Conservation (phyloP, 805 yeast species). For the Kazachstania martiniae region DNA sequence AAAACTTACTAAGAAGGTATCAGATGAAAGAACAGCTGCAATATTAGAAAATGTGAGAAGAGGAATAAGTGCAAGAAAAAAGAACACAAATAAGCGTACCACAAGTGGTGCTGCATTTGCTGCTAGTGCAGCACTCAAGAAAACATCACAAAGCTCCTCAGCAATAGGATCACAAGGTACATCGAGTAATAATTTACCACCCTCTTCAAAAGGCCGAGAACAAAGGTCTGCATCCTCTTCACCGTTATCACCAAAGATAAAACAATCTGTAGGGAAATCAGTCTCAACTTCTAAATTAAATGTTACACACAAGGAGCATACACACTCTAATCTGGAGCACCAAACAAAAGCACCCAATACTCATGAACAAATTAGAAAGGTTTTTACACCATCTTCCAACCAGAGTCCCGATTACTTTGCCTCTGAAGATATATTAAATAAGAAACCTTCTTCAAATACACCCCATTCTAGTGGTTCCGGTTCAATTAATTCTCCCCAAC, state of each 20-base stretch:
- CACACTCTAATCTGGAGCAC: no score
- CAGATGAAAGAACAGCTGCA: conserved; percentile 25
- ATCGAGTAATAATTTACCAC: not conserved
- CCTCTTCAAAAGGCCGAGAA: not conserved
- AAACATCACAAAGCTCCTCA: conserved; percentile 7
- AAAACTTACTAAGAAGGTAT: conserved; percentile 5
- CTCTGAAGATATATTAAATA: no score
- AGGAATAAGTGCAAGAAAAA: conserved; percentile 14
- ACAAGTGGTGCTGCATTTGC: conserved; percentile 16
- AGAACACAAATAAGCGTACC: conserved; percentile 6
- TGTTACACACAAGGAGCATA: no score
- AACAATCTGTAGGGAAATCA: no score
- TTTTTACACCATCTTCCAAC: no score
- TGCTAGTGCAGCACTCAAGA: conserved; percentile 15
- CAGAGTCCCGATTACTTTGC: no score
- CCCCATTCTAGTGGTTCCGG: not conserved
- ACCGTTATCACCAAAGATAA: not conserved
- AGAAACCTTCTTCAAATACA: no score
- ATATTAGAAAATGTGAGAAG: conserved; percentile 23
- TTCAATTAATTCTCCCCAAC: not conserved
- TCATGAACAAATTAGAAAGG: no score
- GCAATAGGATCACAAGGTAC: not conserved
- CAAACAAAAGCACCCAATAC: no score
- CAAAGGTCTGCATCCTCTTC: not conserved
- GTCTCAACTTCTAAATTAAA: no score